Conservation (phyloP, 2,329 filamentous ascomycete species). For the Ophiostoma himal-ulmi region DNA sequence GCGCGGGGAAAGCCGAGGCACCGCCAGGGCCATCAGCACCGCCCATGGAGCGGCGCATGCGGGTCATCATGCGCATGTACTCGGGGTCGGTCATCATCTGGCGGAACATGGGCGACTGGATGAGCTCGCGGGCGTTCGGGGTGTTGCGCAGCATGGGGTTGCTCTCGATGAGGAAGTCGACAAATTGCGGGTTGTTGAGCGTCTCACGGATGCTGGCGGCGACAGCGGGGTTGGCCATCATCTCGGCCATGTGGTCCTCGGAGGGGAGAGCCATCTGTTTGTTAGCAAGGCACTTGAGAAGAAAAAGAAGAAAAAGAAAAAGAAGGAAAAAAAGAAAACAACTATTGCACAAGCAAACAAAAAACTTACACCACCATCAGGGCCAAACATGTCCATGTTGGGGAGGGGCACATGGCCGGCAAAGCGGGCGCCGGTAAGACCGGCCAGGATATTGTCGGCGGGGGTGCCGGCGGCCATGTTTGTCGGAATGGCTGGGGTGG, state of each 20-base stretch:
- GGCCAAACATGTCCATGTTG: slow-evolving; percentile 81
- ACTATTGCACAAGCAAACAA: background rate
- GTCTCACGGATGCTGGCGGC: slow-evolving; percentile 87
- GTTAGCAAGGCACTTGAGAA: slow-evolving; percentile 25
- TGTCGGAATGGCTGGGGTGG: slow-evolving; percentile 58
- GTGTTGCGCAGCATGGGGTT: slow-evolving; percentile 76
- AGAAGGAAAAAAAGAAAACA: slow-evolving; percentile 14
- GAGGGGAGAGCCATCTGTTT: slow-evolving; percentile 81
- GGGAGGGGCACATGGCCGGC: slow-evolving; percentile 88
- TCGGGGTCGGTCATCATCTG: slow-evolving; percentile 90
- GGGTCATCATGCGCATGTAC: slow-evolving; percentile 72
- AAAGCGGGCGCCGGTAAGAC: slow-evolving; percentile 86
- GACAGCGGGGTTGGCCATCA: slow-evolving; percentile 85
- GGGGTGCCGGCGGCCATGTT: slow-evolving; percentile 72
- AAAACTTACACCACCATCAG: slow-evolving; percentile 79
- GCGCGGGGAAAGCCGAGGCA: slow-evolving; percentile 67
- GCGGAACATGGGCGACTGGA: slow-evolving; percentile 82
- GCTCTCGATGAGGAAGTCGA: slow-evolving; percentile 89
- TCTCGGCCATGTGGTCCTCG: slow-evolving; percentile 72
- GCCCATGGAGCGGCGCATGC: slow-evolving; percentile 69
- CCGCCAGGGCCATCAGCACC: slow-evolving; percentile 43
- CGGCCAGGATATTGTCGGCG: slow-evolving; percentile 83
- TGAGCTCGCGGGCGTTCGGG: slow-evolving; percentile 73
- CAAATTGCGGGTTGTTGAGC: slow-evolving; percentile 87
- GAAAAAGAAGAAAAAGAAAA: slow-evolving; percentile 5